Evolutionary conservation across 129 eudicot genomes (phyloP), one percentile per base, ranked within the genome.

Genomic region (Scalesia atractyloides): DNA sequence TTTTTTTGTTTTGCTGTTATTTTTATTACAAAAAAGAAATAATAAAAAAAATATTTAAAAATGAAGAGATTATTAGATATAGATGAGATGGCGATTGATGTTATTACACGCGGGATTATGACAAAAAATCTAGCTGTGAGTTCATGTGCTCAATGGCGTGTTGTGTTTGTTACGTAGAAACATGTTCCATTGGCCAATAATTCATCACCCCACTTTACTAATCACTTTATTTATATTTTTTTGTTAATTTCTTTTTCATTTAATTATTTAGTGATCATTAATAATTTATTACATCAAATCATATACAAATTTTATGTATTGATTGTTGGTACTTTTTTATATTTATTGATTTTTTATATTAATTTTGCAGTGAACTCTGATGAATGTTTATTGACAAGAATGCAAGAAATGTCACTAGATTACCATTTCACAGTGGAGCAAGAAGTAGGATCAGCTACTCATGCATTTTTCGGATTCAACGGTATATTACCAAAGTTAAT

Each of bases 371-470:
- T 90, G 77, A 95, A 95, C 68, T 69, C 99, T 5, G 86, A 95
- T 65, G 99, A 95, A 68, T 95, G 99, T 62, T 76, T 95, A 71
- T 77, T 95, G 86, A 95, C 99, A 76, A 95, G 99, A 70, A 95
- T 95, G 99, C 97, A 94, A 84, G 98, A 94, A 72, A 94, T 94
- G 98, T 94, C 98, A 9, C 76, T 94, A 50, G 98, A 94, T 79
- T 94, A 94, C 76, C 98, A 94, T 81, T 94, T 94, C 52, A 94
- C 87, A 1, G 98, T 94, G 17, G 99, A 95, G 82, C 99, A 95
- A 88, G 99, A 95, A 90, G 99, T 95, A 9, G 99, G 99, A 69
- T 95, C 99, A 63, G 86, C 99, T 58, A 95, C 99, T 59, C 99
- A 95, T 78, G 97, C 99, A 26, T 95, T 95, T 86, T 95, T 95